These are phyloP conservation scores for Fusarium setosum DNA, from an alignment of 2,329 filamentous ascomycete genomes.

Conservation along the genomic window DNA sequence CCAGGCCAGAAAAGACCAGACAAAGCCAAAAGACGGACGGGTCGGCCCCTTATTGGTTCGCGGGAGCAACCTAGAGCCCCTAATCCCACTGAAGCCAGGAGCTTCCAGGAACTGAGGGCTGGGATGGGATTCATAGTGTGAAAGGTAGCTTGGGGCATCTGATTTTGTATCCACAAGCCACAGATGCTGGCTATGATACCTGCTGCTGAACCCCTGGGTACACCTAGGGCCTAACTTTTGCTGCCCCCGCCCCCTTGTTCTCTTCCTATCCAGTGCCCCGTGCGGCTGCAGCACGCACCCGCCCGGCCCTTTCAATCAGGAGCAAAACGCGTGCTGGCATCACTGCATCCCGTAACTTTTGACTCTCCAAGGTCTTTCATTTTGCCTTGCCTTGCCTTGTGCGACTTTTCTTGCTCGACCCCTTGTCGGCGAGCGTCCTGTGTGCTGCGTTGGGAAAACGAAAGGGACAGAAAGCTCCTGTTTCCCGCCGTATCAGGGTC, in stretches of 20 bases:
- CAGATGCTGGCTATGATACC: constrained; percentile 8
- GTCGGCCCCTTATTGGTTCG: constrained; percentile 44
- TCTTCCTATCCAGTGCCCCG: constrained; percentile 37
- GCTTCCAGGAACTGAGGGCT: constrained; percentile 36
- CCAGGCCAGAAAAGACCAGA: constrained; percentile 29
- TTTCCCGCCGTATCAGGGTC: constrained; percentile 31
- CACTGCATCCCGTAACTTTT: constrained; percentile 43
- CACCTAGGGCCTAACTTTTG: constrained; percentile 22
- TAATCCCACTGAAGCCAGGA: constrained; percentile 41
- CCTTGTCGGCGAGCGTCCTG: constrained; percentile 37
- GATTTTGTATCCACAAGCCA: constrained; percentile 7
- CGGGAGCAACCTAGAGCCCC: constrained; percentile 38
- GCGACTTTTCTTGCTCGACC: constrained; percentile 36
- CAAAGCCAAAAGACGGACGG: constrained; percentile 38
- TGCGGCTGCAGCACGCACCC: constrained; percentile 41
- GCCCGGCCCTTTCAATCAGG: constrained; percentile 44
- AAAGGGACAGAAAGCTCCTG: constrained; percentile 27
- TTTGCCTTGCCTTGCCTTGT: constrained; percentile 37
- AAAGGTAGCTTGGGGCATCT: constrained; percentile 15
- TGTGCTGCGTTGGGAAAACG: constrained; percentile 22
- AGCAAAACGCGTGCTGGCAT: constrained; percentile 49
- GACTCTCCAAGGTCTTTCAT: constrained; percentile 34
- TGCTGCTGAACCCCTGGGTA: constrained; percentile 26
- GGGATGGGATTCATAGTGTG: constrained; percentile 25
- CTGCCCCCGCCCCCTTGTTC: constrained; percentile 39